A percentile compares a stretch with the other conserved stretches of the same genome.
Conservation (phyloP, 768 basidiomycete species). For the Tylopilus plumbeoviolaceoides region DNA sequence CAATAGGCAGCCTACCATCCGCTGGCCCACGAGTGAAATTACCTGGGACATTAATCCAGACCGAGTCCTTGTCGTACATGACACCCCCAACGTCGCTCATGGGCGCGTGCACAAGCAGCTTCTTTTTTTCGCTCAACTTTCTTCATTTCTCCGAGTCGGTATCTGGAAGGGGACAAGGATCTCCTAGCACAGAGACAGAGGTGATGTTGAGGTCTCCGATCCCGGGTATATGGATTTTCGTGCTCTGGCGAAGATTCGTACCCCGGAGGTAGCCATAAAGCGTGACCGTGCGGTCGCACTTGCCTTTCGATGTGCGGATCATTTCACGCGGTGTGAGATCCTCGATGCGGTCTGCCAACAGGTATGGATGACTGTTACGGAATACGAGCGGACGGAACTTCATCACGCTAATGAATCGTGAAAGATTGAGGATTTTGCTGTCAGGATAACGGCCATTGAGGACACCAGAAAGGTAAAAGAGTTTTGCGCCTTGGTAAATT, state of each 20-base stretch:
- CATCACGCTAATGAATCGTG: conserved; percentile 95
- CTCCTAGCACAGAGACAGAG: conserved; percentile 71
- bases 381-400: conserved; percentile 98
- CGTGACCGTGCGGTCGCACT: conserved; percentile 90
- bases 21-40: conserved; percentile 77
- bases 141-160: conserved; percentile 86
- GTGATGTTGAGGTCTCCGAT: conserved; percentile 85
- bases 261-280: conserved; percentile 95
- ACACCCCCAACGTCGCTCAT: conserved; percentile 99
- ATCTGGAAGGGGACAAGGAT: conserved; percentile 94
- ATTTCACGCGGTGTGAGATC: conserved; percentile 89
- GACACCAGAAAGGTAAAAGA: conserved; percentile 96
- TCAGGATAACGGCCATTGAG: conserved; percentile 98
- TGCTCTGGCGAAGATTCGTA: conserved; percentile 72
- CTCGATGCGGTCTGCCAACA: conserved; percentile 91
- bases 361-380: conserved; percentile 91
- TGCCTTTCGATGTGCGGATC: conserved; percentile 74
- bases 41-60: conserved; percentile 96
- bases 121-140: conserved; percentile 94
- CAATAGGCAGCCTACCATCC: conserved; percentile 44
- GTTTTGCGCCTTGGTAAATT: conserved; percentile 97
- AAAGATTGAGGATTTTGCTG: conserved; percentile 91
- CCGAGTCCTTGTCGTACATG: conserved; percentile 96
- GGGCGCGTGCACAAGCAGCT: conserved; percentile 87
- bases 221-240: conserved; percentile 92